Base-by-base conservation (phyloP, 306 rosid species). In the Dalbergia cultrata region DNA sequence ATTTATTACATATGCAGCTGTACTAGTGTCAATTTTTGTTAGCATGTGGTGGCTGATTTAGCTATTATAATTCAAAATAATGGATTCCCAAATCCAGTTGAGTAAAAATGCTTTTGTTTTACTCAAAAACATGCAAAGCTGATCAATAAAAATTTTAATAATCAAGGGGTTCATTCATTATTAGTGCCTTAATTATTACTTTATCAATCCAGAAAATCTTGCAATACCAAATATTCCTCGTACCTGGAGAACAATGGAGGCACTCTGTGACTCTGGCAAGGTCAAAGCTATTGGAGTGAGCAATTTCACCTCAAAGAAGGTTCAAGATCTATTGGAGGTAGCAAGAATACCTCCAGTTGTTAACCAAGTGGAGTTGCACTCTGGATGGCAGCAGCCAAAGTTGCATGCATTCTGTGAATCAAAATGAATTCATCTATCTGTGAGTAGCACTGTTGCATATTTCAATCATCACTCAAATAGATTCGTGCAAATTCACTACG, bases 171-270 rank as follows among this genome's bases (percentile, higher is more conserved):
- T 26, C 31, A 26, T 26, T 26, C 31, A 26, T 26, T 26, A 26
- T 26, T 26, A 26, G 31, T 26, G 31, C 2, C 31, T 26, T 26
- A 26, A 26, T 26, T 26, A 26, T 26, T 26, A 26, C 31, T 26
- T 26, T 26, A 26, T 26, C 72, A 84, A 82, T 34, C 90, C 92
- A 6, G 86, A 86, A 65, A 39, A 87, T 33, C 82, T 90, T 21
- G 77, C 31, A 26, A 26, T 2, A 65, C 3, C 65, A 59, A 4
- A 90, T 71, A 87, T 88, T 39, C 86, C 91, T 1, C 68, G 74
- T 69, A 94, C 94, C 34, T 89, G 97, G 98, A 89, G 76, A 70
- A 92, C 92, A 61, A 84, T 94, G 97, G 98, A 92, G 63, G 97
- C 92, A 19, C 82, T 89, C 1, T 90, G 85, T 79, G 92, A 90